phyloP scores from a whole-genome alignment of 108 stramenopile species.

The Thalassiosira profunda region DNA sequence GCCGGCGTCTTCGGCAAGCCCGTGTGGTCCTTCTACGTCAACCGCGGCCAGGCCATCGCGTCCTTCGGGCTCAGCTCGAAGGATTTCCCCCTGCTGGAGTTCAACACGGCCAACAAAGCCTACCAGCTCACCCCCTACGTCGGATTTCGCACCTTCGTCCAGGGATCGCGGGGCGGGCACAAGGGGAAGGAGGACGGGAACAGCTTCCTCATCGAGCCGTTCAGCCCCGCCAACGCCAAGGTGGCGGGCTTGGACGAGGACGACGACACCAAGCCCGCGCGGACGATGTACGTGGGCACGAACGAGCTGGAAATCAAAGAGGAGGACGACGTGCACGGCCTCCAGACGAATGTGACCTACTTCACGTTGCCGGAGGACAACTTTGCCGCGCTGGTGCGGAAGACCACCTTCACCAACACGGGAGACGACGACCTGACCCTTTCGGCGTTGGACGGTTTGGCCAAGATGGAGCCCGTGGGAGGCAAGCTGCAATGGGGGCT shows the following conservation, averaged over 20 bases:
- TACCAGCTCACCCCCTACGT: conserved; percentile 92
- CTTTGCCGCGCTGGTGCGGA: conserved; percentile 88
- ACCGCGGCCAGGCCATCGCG: conserved; percentile 93
- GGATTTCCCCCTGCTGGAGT: conserved; percentile 92
- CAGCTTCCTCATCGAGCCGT: conserved; percentile 83
- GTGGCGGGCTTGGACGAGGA: conserved; percentile 42
- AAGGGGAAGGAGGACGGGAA: conserved; percentile 27
- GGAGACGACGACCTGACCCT: conserved; percentile 66
- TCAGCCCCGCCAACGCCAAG: conserved; percentile 65
- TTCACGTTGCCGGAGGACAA: conserved; percentile 90
- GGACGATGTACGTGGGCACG: conserved; percentile 91
- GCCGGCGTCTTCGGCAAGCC: conserved; percentile 93
- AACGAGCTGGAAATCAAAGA: conserved; percentile 95
- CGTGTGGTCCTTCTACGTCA: conserved; percentile 96
- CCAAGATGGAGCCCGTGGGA: conserved; percentile 89
- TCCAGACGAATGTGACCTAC: conserved; percentile 88
- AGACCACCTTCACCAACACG: conserved; percentile 88
- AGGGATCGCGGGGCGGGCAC: conserved; percentile 65
- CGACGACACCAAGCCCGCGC: conserved; percentile 71
- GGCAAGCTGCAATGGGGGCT: conserved; percentile 82
- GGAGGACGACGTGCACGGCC: conserved; percentile 70
- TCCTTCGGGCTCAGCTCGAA: conserved; percentile 91
- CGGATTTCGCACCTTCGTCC: conserved; percentile 95
- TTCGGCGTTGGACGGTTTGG: conserved; percentile 89
- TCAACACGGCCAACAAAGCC: conserved; percentile 96